Evolutionary conservation across 2,329 filamentous ascomycete genomes (phyloP).

Genomic region (Neofusicoccum laricinum): DNA sequence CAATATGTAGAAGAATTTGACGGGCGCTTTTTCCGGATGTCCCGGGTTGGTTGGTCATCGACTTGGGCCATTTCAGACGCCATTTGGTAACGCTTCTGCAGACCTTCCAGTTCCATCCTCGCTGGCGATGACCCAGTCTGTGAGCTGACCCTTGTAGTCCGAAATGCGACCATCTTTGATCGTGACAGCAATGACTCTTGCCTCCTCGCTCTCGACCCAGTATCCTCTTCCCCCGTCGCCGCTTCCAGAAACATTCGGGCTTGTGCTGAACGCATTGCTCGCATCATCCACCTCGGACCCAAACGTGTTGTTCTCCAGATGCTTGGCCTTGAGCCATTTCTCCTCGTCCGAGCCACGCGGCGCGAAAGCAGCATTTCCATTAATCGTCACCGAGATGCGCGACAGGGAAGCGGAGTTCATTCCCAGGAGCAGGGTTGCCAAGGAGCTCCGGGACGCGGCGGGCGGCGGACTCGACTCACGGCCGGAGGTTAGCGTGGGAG

Average conservation of each 20-base stretch:
- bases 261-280: constrained; percentile 25
- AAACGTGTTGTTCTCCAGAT: constrained; percentile 91
- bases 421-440: constrained; percentile 81
- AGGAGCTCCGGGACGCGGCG: constrained; percentile 59
- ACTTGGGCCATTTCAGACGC: neutral
- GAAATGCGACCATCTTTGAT: constrained; percentile 84
- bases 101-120: neutral
- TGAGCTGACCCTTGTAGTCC: constrained; percentile 92
- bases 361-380: constrained; percentile 76
- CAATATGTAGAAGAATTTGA: too few relatives aligned
- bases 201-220: constrained; percentile 78
- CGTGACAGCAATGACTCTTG: constrained; percentile 80
- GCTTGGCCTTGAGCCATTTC: constrained; percentile 74
- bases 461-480: constrained; percentile 62
- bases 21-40: too few relatives aligned
- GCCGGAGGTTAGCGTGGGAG: constrained; percentile 63
- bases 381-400: constrained; percentile 89
- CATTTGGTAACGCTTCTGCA: neutral
- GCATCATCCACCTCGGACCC: constrained; percentile 44
- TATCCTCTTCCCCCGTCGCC: constrained; percentile 55
- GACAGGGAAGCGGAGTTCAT: constrained; percentile 86
- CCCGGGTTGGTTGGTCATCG: too few relatives aligned
- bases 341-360: constrained; percentile 76
- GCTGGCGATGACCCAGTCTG: constrained; percentile 62
- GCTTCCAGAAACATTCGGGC: constrained; percentile 35